Evolutionary conservation across 768 basidiomycete species (phyloP).

Genomic region (Tricholoma hemisulphureum): DNA sequence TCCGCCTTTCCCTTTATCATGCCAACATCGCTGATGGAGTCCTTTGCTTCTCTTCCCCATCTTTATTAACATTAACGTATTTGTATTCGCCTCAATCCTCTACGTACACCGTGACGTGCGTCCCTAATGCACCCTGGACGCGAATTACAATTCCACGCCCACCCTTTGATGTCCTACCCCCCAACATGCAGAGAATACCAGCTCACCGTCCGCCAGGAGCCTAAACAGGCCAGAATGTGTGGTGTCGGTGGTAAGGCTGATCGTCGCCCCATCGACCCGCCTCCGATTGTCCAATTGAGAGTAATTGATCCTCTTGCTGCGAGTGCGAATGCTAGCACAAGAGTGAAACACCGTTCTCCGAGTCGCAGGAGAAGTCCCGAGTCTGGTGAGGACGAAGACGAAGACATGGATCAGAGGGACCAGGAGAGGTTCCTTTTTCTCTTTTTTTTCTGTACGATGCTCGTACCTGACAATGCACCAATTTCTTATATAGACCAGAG

Average conservation of each 20-base stretch:
- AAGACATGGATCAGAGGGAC: background rate
- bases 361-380: slow-evolving; percentile 1
- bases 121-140: background rate
- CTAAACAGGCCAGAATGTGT: slow-evolving; percentile 89
- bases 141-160: background rate
- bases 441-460: background rate
- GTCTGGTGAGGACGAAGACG: slow-evolving; percentile 2
- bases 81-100: background rate
- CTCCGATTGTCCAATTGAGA: slow-evolving; percentile 92
- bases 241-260: slow-evolving; percentile 91
- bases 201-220: slow-evolving; percentile 84
- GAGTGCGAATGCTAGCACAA: background rate
- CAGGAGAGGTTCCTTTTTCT: slow-evolving; percentile 1
- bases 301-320: slow-evolving; percentile 63
- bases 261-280: slow-evolving; percentile 94
- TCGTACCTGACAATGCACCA: too few species aligned
- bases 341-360: background rate
- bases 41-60: background rate
- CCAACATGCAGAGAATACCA: slow-evolving; percentile 68
- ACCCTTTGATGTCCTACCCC: background rate
- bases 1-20: background rate
- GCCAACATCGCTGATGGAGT: background rate
- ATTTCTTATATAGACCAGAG: background rate
- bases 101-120: background rate
- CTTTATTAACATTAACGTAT: background rate